Conservation (phyloP, 163 green algal genomes). For the Chlamydomonas reinhardtii region DNA sequence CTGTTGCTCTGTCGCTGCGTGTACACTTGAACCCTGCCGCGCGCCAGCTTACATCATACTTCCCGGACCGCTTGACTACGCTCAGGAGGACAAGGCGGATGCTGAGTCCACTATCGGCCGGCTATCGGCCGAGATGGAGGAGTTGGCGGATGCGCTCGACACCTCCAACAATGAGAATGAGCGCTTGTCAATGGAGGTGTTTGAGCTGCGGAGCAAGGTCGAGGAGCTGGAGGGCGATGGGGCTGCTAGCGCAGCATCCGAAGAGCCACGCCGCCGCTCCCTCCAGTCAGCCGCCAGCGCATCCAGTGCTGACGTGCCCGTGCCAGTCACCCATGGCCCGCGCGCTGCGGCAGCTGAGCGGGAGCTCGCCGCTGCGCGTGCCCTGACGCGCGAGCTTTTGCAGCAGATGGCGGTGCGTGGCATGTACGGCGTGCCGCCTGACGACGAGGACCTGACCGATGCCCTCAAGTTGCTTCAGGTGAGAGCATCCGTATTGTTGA, state of each 20-base stretch:
- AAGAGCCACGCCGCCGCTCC: not conserved
- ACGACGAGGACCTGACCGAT: not conserved
- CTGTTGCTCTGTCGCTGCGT: too few species aligned
- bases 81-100: constrained; percentile 25
- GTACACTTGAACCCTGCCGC: too few species aligned
- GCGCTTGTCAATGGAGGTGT: constrained; percentile 26
- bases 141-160: constrained; percentile 33
- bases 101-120: not conserved
- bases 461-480: constrained; percentile 25
- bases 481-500: not conserved
- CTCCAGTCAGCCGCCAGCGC: not conserved
- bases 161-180: constrained; percentile 30
- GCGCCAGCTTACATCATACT: too few species aligned
- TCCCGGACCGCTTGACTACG: too few species aligned
- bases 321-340: not conserved
- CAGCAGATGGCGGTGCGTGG: not conserved
- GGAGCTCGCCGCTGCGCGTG: constrained; percentile 1
- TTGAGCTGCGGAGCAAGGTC: constrained; percentile 12
- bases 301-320: not conserved
- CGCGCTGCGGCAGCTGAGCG: not conserved
- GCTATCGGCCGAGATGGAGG: constrained; percentile 32
- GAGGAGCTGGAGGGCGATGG: not conserved
- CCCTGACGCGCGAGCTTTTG: not conserved
- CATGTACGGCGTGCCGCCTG: not conserved
- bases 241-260: too few species aligned